phyloP scores from a whole-genome alignment of 148 eudicot genomes.

The Vaccinium corymbosum region DNA sequence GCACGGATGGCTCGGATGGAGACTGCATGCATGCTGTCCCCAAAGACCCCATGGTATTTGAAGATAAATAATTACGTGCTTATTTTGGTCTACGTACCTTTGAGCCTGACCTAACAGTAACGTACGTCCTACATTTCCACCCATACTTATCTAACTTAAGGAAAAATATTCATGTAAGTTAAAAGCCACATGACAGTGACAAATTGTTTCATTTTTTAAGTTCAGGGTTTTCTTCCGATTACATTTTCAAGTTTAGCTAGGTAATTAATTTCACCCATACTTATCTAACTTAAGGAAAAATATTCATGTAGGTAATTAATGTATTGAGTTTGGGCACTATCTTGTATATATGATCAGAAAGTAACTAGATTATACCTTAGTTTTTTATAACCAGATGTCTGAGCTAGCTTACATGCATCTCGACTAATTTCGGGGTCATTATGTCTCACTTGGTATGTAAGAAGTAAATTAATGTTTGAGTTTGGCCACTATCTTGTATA shows the following conservation, averaged over 20 bases:
- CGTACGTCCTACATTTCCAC: background rate
- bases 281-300: no score
- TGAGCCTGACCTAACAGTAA: background rate
- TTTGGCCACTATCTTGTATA: no score
- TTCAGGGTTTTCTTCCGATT: background rate
- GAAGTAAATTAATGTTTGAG: no score
- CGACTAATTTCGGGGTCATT: no score
- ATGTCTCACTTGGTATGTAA: no score
- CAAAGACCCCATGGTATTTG: background rate
- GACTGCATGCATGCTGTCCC: no score
- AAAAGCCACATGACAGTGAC: background rate
- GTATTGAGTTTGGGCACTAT: background rate
- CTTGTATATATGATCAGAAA: no score
- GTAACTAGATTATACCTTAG: no score
- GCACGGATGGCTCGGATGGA: no score
- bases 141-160: background rate
- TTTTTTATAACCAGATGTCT: no score
- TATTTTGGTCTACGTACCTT: background rate
- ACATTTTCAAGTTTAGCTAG: background rate
- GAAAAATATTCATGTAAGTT: background rate
- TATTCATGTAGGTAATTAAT: no score
- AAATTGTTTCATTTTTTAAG: background rate
- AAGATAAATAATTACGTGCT: background rate
- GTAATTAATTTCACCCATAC: background rate
- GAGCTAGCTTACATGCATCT: no score